Conservation (phyloP, 2,329 filamentous ascomycete genomes). For the Monosporascus sp. region DNA sequence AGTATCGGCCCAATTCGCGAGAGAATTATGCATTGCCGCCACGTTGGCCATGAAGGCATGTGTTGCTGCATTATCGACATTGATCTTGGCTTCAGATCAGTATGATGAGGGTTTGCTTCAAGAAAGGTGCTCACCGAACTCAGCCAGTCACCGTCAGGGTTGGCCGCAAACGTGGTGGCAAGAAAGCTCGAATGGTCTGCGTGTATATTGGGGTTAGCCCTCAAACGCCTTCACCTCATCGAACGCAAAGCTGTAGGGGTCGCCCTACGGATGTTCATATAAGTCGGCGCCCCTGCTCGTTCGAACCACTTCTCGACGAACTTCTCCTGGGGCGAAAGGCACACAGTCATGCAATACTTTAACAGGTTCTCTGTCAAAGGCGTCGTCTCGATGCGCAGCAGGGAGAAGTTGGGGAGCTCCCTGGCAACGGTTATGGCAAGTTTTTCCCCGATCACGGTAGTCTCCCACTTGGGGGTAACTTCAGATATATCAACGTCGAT, state of each 20-base stretch:
- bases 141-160: slow-evolving; percentile 26
- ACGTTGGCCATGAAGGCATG: slow-evolving; percentile 29
- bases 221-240: neutral
- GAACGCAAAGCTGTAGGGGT: neutral
- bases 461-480: slow-evolving; percentile 14
- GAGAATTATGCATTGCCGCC: slow-evolving; percentile 29
- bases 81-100: slow-evolving; percentile 18
- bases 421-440: slow-evolving; percentile 24
- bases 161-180: slow-evolving; percentile 28
- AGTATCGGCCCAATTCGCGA: slow-evolving; percentile 27
- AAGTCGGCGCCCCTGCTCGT: slow-evolving; percentile 25
- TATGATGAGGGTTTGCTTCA: neutral
- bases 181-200: slow-evolving; percentile 28
- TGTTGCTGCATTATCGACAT: slow-evolving; percentile 27
- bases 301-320: slow-evolving; percentile 28
- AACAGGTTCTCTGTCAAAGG: slow-evolving; percentile 27
- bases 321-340: slow-evolving; percentile 25
- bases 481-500: neutral
- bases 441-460: slow-evolving; percentile 23
- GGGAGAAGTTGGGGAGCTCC: slow-evolving; percentile 26
- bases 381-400: slow-evolving; percentile 28
- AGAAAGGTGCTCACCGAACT: slow-evolving; percentile 18
- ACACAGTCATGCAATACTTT: slow-evolving; percentile 29
- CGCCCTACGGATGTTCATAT: slow-evolving; percentile 26
- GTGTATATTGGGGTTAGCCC: too few species aligned